Percentiles rank a stretch among this genome's conserved stretches.
Conservation (phyloP, 1,284 basidiomycete species). For the Polyporus tsugae region DNA sequence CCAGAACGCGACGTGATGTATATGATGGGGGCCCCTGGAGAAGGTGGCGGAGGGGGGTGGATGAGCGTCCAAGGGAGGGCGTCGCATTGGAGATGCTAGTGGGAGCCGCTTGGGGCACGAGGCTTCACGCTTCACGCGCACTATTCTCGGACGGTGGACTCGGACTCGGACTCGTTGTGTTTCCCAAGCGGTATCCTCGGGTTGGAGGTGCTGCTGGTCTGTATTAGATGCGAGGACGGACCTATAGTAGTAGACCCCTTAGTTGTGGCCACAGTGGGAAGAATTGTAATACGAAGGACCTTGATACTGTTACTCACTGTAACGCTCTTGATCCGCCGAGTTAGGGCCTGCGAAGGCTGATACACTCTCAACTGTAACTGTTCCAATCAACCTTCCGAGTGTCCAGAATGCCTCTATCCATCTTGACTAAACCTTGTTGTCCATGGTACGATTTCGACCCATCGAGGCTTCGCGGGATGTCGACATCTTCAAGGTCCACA, state of each 20-base stretch:
- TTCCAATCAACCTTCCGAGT: not conserved
- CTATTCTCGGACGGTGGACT: not conserved
- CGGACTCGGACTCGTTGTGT: not conserved
- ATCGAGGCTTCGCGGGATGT: not conserved
- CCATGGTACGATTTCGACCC: not conserved
- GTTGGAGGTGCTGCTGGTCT: not conserved
- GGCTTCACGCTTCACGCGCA: not conserved
- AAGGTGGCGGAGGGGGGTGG: not conserved
- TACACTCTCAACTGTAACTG: not conserved
- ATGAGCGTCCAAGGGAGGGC: not conserved
- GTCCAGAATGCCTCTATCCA: not conserved
- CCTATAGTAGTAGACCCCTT: not conserved
- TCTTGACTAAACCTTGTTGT: slow-evolving; percentile 4
- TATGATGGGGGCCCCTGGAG: not conserved
- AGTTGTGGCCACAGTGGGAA: slow-evolving; percentile 1
- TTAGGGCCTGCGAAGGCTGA: not conserved
- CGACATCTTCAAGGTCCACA: not conserved
- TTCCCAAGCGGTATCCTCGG: not conserved
- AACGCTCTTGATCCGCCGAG: not conserved
- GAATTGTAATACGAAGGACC: not conserved
- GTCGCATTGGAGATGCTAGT: not conserved
- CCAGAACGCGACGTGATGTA: not conserved
- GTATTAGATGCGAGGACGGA: not conserved
- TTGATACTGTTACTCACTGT: slow-evolving; percentile 1
- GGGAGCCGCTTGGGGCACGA: too few species aligned